These are phyloP conservation scores for Neostapfia colusana DNA, from an alignment of 176 grass and related monocot species.

Conservation along the genomic window DNA sequence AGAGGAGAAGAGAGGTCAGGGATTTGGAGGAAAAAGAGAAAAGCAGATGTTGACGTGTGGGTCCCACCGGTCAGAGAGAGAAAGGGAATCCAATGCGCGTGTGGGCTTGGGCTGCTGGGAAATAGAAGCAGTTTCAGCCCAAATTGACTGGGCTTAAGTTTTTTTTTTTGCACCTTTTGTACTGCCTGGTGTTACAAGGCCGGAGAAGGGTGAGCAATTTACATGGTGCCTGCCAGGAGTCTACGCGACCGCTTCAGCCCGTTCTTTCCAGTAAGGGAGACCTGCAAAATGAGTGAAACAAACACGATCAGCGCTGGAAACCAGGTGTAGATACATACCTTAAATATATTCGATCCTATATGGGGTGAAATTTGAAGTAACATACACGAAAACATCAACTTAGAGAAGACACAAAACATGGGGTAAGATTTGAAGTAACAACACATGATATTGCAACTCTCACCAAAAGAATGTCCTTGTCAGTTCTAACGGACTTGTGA, in stretches of 20 bases:
- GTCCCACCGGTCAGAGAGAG: too few relatives aligned
- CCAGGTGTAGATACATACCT: background rate
- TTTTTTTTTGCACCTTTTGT: too few relatives aligned
- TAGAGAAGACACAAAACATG: background rate
- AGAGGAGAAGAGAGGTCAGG: too few relatives aligned
- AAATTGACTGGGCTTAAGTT: too few relatives aligned
- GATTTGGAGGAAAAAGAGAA: too few relatives aligned
- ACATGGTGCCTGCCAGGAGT: conserved; percentile 39
- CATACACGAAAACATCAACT: background rate
- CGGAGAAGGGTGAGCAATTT: conserved; percentile 32
- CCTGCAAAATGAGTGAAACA: conserved; percentile 41
- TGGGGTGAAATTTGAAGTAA: too few relatives aligned
- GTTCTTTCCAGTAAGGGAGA: conserved; percentile 61
- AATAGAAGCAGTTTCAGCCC: too few relatives aligned
- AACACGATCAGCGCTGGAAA: background rate
- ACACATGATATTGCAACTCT: background rate
- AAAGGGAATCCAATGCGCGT: too few relatives aligned
- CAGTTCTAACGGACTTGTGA: conserved; percentile 86
- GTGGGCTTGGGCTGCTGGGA: too few relatives aligned
- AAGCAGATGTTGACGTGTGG: too few relatives aligned
- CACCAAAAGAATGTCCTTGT: conserved; percentile 98
- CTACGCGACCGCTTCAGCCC: conserved; percentile 50
- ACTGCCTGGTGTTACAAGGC: background rate
- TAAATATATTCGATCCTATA: background rate
- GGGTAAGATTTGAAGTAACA: background rate